These are phyloP conservation scores for Coccinonectria pachysandricola DNA, from an alignment of 2,329 filamentous ascomycete species.

Conservation along the genomic window DNA sequence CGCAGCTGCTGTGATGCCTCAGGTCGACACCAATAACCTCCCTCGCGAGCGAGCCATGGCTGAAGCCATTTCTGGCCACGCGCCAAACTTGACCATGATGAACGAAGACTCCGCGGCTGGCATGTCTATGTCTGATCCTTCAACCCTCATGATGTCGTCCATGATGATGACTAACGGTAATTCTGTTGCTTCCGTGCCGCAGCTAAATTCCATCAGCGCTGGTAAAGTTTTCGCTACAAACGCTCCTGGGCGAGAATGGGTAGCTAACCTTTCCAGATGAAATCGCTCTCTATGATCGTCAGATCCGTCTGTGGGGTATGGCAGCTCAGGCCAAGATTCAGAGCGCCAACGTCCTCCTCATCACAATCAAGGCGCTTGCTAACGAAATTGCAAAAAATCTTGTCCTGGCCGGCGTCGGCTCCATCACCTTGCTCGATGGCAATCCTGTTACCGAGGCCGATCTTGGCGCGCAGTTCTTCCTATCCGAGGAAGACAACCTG, in stretches of 20 bases:
- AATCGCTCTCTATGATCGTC: conserved; percentile 92
- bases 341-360: conserved; percentile 77
- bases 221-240: too few species aligned
- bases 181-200: conserved; percentile 8
- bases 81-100: too few species aligned
- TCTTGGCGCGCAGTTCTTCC: conserved; percentile 73
- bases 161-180: conserved; percentile 23
- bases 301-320: conserved; percentile 95
- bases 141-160: conserved; percentile 21
- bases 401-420: conserved; percentile 83
- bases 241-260: too few species aligned
- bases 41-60: conserved; percentile 18
- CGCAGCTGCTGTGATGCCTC: conserved; percentile 16
- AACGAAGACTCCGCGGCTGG: conserved; percentile 12
- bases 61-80: too few species aligned
- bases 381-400: conserved; percentile 97
- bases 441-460: conserved; percentile 67
- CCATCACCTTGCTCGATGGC: conserved; percentile 79
- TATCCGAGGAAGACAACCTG: conserved; percentile 53
- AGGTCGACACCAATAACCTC: too few species aligned
- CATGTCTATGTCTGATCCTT: conserved; percentile 18
- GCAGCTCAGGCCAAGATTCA: conserved; percentile 90
- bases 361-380: conserved; percentile 77
- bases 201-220: conserved; percentile 22
- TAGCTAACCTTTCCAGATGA: conserved; percentile 56